These are phyloP conservation scores for Epithemia pelagica DNA, from an alignment of 108 stramenopile genomes.

Conservation along the genomic window DNA sequence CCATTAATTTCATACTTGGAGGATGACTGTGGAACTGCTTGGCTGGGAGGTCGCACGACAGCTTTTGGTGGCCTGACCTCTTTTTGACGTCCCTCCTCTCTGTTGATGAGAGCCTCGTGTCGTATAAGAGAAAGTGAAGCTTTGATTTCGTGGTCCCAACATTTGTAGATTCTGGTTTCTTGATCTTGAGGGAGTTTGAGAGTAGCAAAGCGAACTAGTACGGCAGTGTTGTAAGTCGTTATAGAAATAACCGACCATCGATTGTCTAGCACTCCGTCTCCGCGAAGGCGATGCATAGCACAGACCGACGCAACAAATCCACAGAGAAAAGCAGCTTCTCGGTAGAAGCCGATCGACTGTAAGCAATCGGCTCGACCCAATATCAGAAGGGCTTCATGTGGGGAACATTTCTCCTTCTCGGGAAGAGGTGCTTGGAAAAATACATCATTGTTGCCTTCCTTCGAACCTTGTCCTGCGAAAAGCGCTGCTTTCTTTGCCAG, in stretches of 20 bases:
- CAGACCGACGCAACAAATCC: conserved; percentile 52
- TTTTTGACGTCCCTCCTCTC: too few species aligned
- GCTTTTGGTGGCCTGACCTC: too few species aligned
- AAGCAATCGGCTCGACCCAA: conserved; percentile 80
- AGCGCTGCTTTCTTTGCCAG: conserved; percentile 52
- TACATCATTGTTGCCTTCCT: conserved; percentile 60
- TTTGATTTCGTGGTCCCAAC: not conserved
- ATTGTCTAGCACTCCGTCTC: not conserved
- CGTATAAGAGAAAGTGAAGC: not conserved
- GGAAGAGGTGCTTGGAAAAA: conserved; percentile 55
- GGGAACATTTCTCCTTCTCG: conserved; percentile 29
- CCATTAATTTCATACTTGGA: too few species aligned
- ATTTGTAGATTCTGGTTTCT: not conserved
- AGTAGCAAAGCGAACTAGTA: not conserved
- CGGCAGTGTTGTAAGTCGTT: not conserved
- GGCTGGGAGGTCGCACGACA: too few species aligned
- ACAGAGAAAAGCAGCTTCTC: conserved; percentile 75
- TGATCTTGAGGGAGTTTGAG: not conserved
- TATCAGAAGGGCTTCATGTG: conserved; percentile 61
- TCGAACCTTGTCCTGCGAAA: conserved; percentile 66
- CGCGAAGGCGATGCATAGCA: conserved; percentile 18
- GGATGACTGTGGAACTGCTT: too few species aligned
- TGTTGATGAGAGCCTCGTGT: too few species aligned
- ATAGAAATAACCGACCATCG: not conserved
- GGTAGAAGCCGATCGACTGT: conserved; percentile 62